Evolutionary conservation across 2,329 filamentous ascomycete species (phyloP).

Genomic region (Ilyonectria destructans): DNA sequence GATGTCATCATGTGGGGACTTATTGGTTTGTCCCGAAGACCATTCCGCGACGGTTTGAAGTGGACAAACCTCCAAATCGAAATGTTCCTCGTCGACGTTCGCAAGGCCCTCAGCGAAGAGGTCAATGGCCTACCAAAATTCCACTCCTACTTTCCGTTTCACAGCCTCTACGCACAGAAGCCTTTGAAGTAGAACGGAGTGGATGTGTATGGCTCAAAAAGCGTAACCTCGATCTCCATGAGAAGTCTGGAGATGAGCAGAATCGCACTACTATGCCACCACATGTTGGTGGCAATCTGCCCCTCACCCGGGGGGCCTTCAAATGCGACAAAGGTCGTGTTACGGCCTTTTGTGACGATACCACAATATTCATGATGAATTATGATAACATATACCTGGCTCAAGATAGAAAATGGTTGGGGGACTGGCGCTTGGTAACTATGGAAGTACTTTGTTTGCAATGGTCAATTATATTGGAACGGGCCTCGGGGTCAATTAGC

Average conservation of each 20-base stretch:
- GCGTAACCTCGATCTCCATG: neutral
- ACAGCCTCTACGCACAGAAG: constrained; percentile 59
- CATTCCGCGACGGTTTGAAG: constrained; percentile 58
- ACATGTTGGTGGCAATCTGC: neutral
- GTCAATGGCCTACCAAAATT: constrained; percentile 53
- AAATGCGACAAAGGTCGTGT: neutral
- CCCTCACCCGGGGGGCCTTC: neutral
- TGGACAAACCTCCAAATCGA: constrained; percentile 62
- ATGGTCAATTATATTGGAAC: constrained; percentile 1
- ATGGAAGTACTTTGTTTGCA: neutral
- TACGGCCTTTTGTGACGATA: constrained; percentile 3
- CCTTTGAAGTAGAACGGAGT: constrained; percentile 44
- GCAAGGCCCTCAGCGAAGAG: constrained; percentile 57
- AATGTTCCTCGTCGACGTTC: constrained; percentile 61
- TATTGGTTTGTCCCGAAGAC: constrained; percentile 56
- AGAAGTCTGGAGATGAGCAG: neutral
- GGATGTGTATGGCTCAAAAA: neutral
- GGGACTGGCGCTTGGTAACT: constrained; percentile 12
- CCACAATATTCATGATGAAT: constrained; percentile 21
- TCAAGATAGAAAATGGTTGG: constrained; percentile 15
- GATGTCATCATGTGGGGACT: constrained; percentile 61
- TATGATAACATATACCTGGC: constrained; percentile 16
- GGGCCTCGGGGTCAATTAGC: constrained; percentile 1
- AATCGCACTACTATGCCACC: neutral
- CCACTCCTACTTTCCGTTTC: constrained; percentile 60